Evolutionary conservation across 495 filamentous ascomycete species (phyloP), one percentile per base, ranked within the genome.

Genomic region (Penicillium arizonense): DNA sequence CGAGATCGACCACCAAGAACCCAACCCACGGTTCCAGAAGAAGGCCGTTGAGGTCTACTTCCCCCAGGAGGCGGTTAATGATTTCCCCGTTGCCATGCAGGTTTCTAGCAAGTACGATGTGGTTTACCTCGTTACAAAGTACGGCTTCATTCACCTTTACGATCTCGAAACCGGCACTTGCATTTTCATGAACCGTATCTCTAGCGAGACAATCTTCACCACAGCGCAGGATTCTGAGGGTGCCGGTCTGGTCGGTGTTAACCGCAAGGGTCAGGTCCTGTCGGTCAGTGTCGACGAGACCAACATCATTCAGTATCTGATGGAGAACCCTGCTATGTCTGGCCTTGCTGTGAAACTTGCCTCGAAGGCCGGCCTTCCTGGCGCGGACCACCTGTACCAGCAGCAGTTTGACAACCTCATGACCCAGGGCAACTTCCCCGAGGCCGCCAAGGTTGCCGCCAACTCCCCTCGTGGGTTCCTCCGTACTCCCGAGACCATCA

Each of bases 171-270:
- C 89, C 5, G 94, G 89, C 32, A 90, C 89, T n/a, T 94, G 91
- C 66, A 93, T 99, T 65, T 99, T 96, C 83, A 96, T 99, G 92
- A 97, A 99, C 75, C 88, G 94, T 45, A 99, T 99, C 63, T 99
- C 94, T 18, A 95, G 91, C 74, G 94, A 99, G 65, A 99, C 94
- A 0, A 97, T 99, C 64, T 99, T 99, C 74, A 92, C 91, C 13
- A 96, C 91, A 11, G 85, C 91, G 5, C 73, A 85, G 12, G 93
- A 97, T 65, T 80, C 79, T n/a, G 86, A 91, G 1, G 90, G 89
- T 21, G 82, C 82, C 49, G 94, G 94, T 59, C 85, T 97, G 53
- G 80, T 96, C n/a, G 91, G 91, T 47, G 89, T 99, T 51, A 99
- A 99, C 69, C 83, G 95, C 50, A 96, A 96, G 75, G 94, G 94